phyloP scores from a whole-genome alignment of 148 eudicot species.

The Amaranthus palmeri region DNA sequence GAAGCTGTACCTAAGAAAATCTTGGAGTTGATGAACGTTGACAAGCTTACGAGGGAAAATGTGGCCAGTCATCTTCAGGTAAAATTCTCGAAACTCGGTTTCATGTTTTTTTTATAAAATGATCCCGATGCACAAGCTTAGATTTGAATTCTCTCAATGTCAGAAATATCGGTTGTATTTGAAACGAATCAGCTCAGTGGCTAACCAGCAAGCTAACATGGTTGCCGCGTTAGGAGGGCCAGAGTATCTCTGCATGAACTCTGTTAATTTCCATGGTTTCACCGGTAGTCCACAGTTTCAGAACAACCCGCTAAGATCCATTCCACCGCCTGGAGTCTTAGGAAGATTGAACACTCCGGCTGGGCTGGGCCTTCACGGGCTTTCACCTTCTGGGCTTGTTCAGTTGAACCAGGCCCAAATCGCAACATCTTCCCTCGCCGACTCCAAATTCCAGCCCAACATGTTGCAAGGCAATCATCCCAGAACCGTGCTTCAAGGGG shows the following conservation, averaged over 20 bases:
- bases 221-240: conserved; percentile 53
- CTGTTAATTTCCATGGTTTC: conserved; percentile 36
- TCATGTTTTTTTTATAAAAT: not conserved
- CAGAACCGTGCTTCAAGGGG: conserved; percentile 46
- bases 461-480: conserved; percentile 34
- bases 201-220: conserved; percentile 61
- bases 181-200: conserved; percentile 46
- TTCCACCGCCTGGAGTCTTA: conserved; percentile 38
- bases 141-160: conserved; percentile 1
- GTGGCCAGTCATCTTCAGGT: conserved; percentile 85
- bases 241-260: conserved; percentile 41
- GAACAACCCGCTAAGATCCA: conserved; percentile 34
- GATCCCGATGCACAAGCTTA: not conserved
- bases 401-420: conserved; percentile 41
- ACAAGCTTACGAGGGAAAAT: conserved; percentile 61
- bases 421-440: conserved; percentile 25
- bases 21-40: conserved; percentile 62
- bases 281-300: conserved; percentile 33
- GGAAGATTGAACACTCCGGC: conserved; percentile 48
- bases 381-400: conserved; percentile 40
- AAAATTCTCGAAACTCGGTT: conserved; percentile 4
- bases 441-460: conserved; percentile 31
- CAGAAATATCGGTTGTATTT: conserved; percentile 73
- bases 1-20: conserved; percentile 77
- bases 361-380: conserved; percentile 37